Evolutionary conservation across 768 basidiomycete species (phyloP), one percentile per base, ranked within the genome.

Genomic region (Calocybe gangraenosa): DNA sequence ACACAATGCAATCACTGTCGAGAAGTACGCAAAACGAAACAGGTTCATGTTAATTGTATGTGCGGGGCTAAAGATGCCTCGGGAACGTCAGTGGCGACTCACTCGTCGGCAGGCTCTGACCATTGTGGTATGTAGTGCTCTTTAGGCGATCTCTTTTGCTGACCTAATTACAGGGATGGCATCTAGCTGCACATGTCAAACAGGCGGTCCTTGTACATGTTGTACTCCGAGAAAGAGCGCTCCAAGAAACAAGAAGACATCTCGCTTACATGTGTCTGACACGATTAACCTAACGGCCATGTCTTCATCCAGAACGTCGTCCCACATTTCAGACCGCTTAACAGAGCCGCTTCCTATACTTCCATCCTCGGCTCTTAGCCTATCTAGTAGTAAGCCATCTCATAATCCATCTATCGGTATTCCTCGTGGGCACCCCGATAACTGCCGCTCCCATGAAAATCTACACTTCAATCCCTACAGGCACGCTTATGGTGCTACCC

Each of bases 1-100:
- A 91, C 93, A 7, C 92, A 95, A 64, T 96, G 92, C 66, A 79
- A 82, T 56, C 82, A 84, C 58, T 95, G 92, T 65, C 79, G 90
- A 52, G 83, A 91, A 59, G 71, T 88, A 44, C 76, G 92, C 40
- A 89, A 90, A 75, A 84, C 81, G 50, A 87, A 84, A 69, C 86
- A 84, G 67, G 80, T 92, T 49, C 90, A 92, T 59, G 81, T 87
- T 52, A 91, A 88, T 67, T 92, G 90, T 64, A 76, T 79, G 48
- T 92, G 90, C 78, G 75, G 87, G 82, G 53, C 79, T 69, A 78
- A 85, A 74, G 71, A 76, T 63, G 76, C 77, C 64, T 72, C 83
- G 69, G 82, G 76, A 73, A 74, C 79, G 72, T 78, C 74, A 73
- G 73, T 75, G 60, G 72, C 73, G 49, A 59, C 65, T 52, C 70